phyloP scores from a whole-genome alignment of 805 yeast species.

The Starmerella kuoi region DNA sequence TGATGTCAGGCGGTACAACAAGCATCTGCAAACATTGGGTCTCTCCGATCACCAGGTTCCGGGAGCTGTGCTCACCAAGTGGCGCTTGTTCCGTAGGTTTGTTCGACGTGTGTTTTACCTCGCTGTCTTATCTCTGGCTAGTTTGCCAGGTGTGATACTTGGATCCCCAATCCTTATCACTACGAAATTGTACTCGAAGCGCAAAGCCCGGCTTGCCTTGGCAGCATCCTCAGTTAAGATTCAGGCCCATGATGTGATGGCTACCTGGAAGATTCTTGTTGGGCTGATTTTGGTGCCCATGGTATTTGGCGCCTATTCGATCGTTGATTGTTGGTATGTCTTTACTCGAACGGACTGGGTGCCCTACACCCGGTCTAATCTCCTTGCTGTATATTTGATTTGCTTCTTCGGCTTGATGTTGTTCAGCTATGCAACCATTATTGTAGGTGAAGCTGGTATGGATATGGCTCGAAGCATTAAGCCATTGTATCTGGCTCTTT shows the following conservation, averaged over 20 bases:
- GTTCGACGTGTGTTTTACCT: conserved; percentile 39
- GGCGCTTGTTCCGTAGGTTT: conserved; percentile 36
- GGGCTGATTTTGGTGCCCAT: conserved; percentile 83
- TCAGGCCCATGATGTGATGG: conserved; percentile 84
- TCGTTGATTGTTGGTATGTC: conserved; percentile 30
- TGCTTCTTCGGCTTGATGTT: conserved; percentile 25
- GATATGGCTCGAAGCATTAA: conserved; percentile 73
- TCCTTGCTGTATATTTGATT: conserved; percentile 2
- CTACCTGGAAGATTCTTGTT: conserved; percentile 92
- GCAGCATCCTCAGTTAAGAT: conserved; percentile 82
- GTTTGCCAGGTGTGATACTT: conserved; percentile 74
- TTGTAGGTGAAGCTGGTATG: conserved; percentile 87
- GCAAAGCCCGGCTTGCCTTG: conserved; percentile 66
- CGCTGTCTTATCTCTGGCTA: conserved; percentile 43
- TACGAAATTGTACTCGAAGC: conserved; percentile 58
- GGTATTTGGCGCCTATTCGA: conserved; percentile 68
- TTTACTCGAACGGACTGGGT: conserved; percentile 26
- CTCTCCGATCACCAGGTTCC: conserved; percentile 67
- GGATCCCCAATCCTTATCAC: conserved; percentile 81
- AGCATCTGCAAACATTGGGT: conserved; percentile 48
- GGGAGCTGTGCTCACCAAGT: conserved; percentile 38
- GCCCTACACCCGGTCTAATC: conserved; percentile 19
- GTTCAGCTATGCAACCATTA: conserved; percentile 75
- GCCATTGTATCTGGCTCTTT: conserved; percentile 50
- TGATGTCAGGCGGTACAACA: conserved; percentile 60